A percentile compares a stretch with the other conserved stretches of the same genome.
Conservation (phyloP, 805 yeast species). For the Starmerella scarabaei region DNA sequence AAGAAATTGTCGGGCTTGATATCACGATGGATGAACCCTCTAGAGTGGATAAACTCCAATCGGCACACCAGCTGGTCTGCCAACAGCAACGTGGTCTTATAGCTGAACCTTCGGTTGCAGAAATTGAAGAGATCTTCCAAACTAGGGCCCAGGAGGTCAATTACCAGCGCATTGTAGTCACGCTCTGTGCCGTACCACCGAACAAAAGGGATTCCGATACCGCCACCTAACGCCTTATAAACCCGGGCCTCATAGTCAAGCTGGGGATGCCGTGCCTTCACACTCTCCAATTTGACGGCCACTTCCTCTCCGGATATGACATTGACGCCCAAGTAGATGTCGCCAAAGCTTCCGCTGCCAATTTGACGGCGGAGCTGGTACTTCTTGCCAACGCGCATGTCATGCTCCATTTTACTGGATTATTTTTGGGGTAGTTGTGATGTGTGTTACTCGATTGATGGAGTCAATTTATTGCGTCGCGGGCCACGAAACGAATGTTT, state of each 20-base stretch:
- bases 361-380: constrained; percentile 94
- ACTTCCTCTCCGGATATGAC: constrained; percentile 84
- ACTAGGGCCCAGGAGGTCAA: constrained; percentile 90
- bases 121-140: constrained; percentile 94
- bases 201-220: constrained; percentile 85
- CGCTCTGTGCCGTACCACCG: constrained; percentile 98
- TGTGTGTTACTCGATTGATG: no score
- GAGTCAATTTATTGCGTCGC: no score
- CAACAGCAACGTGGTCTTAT: constrained; percentile 83
- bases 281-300: constrained; percentile 89
- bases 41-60: constrained; percentile 76
- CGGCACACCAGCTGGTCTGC: constrained; percentile 89
- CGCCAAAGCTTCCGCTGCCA: constrained; percentile 98
- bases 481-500: no score
- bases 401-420: constrained; percentile 1
- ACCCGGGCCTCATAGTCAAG: constrained; percentile 91
- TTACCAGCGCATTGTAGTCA: constrained; percentile 84
- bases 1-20: constrained; percentile 95
- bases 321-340: constrained; percentile 89
- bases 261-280: constrained; percentile 96
- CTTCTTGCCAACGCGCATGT: constrained; percentile 67
- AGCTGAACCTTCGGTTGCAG: constrained; percentile 84
- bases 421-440: no score
- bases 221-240: constrained; percentile 74
- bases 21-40: constrained; percentile 86